Base-by-base conservation (phyloP, 495 filamentous ascomycete genomes). In the Collariella sp. region DNA sequence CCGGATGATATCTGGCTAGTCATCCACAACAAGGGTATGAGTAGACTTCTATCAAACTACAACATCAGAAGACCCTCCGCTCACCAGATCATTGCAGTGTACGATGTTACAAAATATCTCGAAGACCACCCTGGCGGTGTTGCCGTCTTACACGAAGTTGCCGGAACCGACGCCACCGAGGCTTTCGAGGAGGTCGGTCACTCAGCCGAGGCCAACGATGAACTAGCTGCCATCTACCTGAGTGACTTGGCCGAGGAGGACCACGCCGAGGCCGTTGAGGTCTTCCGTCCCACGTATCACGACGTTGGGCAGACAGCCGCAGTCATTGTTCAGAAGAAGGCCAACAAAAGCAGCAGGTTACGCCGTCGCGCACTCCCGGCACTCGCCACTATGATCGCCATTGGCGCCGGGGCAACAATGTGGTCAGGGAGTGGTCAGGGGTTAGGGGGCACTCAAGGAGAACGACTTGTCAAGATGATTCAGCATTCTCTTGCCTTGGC, bases 71-170 rank as follows among this genome's bases (percentile, higher is more conserved):
- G 20, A 7, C 29, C 15, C 15, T 10, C 12, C 22, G 42, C 40
- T 43, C 11, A 43, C n/a, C 22, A 10, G 34, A 46, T 7, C 15
- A 12, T n/a, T 15, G 5, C 43, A 81, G 80, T 84, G 29, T 83
- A 82, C 65, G 70, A 84, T 56, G 68, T 81, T n/a, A 74, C 81
- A 6, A 71, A 73, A 31, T 83, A 82, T 57, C 53, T 78, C 18
- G 70, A 81, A 38, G 79, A 82, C 50, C 80, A 84, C 53, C 82
- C 81, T 2, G 81, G 82, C 34, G 82, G 80, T 18, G 67, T 64
- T 26, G 78, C 79, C 10, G 71, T 80, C 3, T 72, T 84, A 0
- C 31, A 64, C 7, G 77, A 83, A 52, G 70, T 77, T 4, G 81
- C 78, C 49, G 81, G 81, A 19, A 66, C 70, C 42, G 80, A 84